phyloP scores from a whole-genome alignment of 768 basidiomycete genomes.

The Kwoniella botswanensis region DNA sequence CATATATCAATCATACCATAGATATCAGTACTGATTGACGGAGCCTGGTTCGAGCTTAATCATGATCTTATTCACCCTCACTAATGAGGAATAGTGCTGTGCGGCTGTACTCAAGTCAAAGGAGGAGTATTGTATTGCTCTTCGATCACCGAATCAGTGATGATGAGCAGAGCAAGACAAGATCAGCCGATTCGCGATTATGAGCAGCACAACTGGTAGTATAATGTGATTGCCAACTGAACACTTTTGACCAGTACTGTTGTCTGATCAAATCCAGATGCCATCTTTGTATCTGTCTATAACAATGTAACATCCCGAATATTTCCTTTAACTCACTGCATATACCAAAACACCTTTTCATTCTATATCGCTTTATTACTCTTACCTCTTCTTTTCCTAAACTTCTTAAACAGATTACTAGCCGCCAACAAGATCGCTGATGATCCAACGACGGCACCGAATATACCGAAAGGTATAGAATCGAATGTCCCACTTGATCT shows the following conservation, averaged over 20 bases:
- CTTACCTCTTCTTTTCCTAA: neutral
- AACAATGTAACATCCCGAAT: too few species aligned
- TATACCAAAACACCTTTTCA: neutral
- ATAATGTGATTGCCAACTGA: neutral
- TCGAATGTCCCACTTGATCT: neutral
- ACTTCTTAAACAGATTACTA: slow-evolving; percentile 11
- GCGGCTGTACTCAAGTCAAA: too few species aligned
- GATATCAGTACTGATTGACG: too few species aligned
- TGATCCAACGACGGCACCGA: slow-evolving; percentile 12
- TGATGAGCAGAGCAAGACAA: neutral
- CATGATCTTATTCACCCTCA: too few species aligned
- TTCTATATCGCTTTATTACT: slow-evolving; percentile 6
- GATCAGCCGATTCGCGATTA: neutral
- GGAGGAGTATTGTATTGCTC: too few species aligned
- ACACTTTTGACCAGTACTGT: too few species aligned
- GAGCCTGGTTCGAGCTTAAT: too few species aligned
- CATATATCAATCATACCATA: too few species aligned
- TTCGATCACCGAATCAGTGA: too few species aligned
- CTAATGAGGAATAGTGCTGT: too few species aligned
- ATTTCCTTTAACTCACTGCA: neutral
- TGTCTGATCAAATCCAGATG: too few species aligned
- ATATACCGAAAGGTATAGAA: slow-evolving; percentile 18
- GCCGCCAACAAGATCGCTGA: slow-evolving; percentile 2
- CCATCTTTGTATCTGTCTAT: too few species aligned
- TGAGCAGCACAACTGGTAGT: neutral